Base-by-base conservation (phyloP, 768 basidiomycete genomes). In the Scleroderma citrinum region DNA sequence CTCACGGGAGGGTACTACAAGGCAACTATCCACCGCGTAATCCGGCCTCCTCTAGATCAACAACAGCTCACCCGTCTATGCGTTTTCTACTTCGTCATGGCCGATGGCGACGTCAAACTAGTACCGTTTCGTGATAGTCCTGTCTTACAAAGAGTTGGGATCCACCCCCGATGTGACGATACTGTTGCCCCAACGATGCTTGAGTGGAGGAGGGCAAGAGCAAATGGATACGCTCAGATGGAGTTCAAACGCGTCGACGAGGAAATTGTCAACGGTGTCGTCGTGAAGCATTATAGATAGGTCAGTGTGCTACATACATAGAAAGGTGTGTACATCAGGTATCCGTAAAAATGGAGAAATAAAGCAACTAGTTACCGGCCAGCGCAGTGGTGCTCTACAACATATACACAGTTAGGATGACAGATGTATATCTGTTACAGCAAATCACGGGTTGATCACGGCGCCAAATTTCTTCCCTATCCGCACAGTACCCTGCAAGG, bases 401-500 rank as follows among this genome's bases (percentile, higher is more conserved):
- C n/a, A n/a, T n/a, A n/a, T n/a, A n/a, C n/a, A n/a, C n/a, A n/a
- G n/a, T n/a, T n/a, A n/a, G 10, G 24, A 0, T 19, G 30, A 39
- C 17, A 48, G 39, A 29, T 29, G 8, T 43, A 45, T 14, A 20
- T 10, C 13, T 29, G 36, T 35, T 11, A 11, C 19, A 3, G 13
- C 19, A 12, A 20, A 39, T 21, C 19, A 39, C 12, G 11, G n/a
- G 20, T 20, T 3, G 12, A 37, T 37, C 36, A 37, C 11, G 35
- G 13, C 4, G 4, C 8, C 13, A 38, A 39, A 29, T 23, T 76
- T 82, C 76, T 82, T 86, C 47, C 83, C 80, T 3, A 90, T 71
- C 36, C 71, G 71, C 4, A 90, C 82, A 46, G 70, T 77, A 1
- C 87, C 87, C 44, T 71, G 72, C 54, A 90, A 79, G 3, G 87